These are phyloP conservation scores for Sparassis latifolia DNA, from an alignment of 1,284 basidiomycete genomes.

Conservation along the genomic window DNA sequence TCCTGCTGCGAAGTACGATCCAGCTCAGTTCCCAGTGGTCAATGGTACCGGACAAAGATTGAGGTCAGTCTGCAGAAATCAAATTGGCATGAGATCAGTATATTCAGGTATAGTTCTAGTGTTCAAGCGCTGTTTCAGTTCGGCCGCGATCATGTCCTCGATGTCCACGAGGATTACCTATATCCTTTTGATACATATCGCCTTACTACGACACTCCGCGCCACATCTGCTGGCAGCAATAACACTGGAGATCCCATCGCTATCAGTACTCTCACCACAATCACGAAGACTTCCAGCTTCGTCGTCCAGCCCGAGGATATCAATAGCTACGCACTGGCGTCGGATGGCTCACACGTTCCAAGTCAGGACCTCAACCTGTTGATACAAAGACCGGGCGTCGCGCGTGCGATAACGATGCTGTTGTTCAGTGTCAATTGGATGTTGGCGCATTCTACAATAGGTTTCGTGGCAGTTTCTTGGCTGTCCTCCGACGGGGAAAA, in stretches of 20 bases:
- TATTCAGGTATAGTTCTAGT: slow-evolving; percentile 21
- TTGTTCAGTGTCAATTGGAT: slow-evolving; percentile 48
- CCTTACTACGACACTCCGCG: slow-evolving; percentile 42
- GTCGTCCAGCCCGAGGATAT: slow-evolving; percentile 35
- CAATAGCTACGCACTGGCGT: slow-evolving; percentile 28
- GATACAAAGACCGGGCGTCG: slow-evolving; percentile 38
- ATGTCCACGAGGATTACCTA: slow-evolving; percentile 45
- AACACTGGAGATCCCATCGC: slow-evolving; percentile 31
- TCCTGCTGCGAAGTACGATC: slow-evolving; percentile 40
- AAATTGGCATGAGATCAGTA: not conserved
- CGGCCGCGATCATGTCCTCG: slow-evolving; percentile 50
- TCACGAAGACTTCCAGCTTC: slow-evolving; percentile 44
- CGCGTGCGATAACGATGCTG: slow-evolving; percentile 37
- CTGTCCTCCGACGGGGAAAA: slow-evolving; percentile 25
- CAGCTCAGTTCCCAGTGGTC: slow-evolving; percentile 36
- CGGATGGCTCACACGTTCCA: slow-evolving; percentile 22
- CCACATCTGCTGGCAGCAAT: slow-evolving; percentile 18
- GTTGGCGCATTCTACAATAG: slow-evolving; percentile 43
- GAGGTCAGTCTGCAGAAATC: slow-evolving; percentile 26
- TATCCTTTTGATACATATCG: slow-evolving; percentile 56
- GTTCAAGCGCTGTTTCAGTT: slow-evolving; percentile 53
- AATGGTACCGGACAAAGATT: slow-evolving; percentile 32
- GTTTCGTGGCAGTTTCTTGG: slow-evolving; percentile 37
- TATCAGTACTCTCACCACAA: slow-evolving; percentile 37
- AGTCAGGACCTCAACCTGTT: slow-evolving; percentile 41